Conservation (phyloP, 176 grass and related monocot species). For the Eragrostis curvula region DNA sequence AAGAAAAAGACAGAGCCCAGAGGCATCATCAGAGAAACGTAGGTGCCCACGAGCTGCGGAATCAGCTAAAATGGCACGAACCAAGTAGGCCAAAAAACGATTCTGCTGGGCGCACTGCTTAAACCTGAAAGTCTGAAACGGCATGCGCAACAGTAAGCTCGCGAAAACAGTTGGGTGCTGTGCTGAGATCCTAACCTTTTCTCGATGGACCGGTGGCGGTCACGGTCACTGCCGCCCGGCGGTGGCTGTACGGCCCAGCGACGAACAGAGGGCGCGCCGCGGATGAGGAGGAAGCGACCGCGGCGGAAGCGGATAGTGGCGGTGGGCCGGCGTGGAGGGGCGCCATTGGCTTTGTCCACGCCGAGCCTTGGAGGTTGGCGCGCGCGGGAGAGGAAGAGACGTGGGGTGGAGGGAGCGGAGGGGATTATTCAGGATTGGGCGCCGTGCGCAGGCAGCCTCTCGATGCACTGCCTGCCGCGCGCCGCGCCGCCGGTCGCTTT, state of each 20-base stretch:
- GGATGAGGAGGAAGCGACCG: neutral
- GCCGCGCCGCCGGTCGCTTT: constrained; percentile 40
- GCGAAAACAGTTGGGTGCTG: neutral
- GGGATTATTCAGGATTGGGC: constrained; percentile 56
- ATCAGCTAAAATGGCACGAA: neutral
- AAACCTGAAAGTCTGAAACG: neutral
- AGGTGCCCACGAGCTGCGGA: neutral
- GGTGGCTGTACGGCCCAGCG: too few species aligned
- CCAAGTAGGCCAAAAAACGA: neutral
- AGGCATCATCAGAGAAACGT: neutral
- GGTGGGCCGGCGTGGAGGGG: constrained; percentile 45
- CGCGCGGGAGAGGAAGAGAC: neutral
- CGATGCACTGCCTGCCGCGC: constrained; percentile 45
- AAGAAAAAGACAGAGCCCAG: neutral
- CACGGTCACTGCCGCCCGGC: too few species aligned
- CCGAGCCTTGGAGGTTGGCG: neutral
- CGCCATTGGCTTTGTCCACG: constrained; percentile 27
- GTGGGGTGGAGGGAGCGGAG: constrained; percentile 32
- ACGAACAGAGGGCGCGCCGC: neutral
- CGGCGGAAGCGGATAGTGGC: constrained; percentile 22
- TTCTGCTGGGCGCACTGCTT: too few species aligned
- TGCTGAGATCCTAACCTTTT: constrained; percentile 39
- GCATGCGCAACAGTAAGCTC: neutral
- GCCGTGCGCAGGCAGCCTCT: constrained; percentile 52
- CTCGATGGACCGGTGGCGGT: constrained; percentile 30